phyloP scores from a whole-genome alignment of 805 yeast species.

The Pichia deserticola region DNA sequence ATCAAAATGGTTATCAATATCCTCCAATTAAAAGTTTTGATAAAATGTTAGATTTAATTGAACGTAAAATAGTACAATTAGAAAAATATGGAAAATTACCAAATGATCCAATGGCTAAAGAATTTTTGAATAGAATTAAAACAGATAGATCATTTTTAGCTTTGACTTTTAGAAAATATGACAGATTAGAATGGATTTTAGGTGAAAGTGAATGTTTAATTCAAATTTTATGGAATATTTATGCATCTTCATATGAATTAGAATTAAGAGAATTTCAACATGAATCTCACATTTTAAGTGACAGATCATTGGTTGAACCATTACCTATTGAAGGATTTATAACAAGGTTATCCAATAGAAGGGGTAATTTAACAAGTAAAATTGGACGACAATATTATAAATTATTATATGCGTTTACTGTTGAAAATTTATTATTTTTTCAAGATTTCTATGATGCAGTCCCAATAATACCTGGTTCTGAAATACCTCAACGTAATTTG shows the following conservation, averaged over 20 bases:
- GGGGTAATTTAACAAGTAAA: slow-evolving; percentile 30
- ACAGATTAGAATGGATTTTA: slow-evolving; percentile 64
- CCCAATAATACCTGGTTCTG: slow-evolving; percentile 43
- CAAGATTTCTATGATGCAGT: slow-evolving; percentile 45
- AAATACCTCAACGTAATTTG: not conserved
- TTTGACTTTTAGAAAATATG: slow-evolving; percentile 59
- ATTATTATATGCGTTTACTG: slow-evolving; percentile 56
- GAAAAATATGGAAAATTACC: slow-evolving; percentile 3
- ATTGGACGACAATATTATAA: slow-evolving; percentile 37
- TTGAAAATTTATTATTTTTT: slow-evolving; percentile 54
- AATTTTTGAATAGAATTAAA: slow-evolving; percentile 15
- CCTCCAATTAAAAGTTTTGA: slow-evolving; percentile 27
- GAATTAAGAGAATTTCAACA: slow-evolving; percentile 49
- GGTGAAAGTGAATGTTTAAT: slow-evolving; percentile 37
- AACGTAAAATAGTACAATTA: slow-evolving; percentile 24
- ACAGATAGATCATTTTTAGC: slow-evolving; percentile 24
- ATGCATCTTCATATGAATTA: slow-evolving; percentile 41
- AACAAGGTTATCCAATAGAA: slow-evolving; percentile 43
- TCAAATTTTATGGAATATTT: slow-evolving; percentile 36
- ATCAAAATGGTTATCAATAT: slow-evolving; percentile 19
- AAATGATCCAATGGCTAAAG: slow-evolving; percentile 2
- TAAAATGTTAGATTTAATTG: slow-evolving; percentile 33
- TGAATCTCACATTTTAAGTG: slow-evolving; percentile 28
- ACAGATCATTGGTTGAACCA: slow-evolving; percentile 45
- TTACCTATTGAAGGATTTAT: slow-evolving; percentile 77